Evolutionary conservation across 2,329 filamentous ascomycete species (phyloP).

Genomic region (Ophiostoma himal-ulmi): DNA sequence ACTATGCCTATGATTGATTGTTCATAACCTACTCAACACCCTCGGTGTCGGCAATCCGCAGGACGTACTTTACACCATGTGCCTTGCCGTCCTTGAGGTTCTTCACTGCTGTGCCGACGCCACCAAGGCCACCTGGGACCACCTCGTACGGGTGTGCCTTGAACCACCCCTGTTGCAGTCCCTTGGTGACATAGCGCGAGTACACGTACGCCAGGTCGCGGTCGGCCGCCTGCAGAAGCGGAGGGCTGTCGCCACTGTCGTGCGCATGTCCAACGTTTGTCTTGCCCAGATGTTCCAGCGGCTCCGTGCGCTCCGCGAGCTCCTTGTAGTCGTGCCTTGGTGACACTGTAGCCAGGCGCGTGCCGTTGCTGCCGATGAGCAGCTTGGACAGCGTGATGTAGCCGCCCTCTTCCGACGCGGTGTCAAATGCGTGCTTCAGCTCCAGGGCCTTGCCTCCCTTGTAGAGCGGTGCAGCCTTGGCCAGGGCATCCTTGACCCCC

Average conservation of each 20-base stretch:
- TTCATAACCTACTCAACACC: constrained; percentile 8
- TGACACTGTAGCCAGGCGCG: constrained; percentile 30
- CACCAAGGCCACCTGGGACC: constrained; percentile 48
- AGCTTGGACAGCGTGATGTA: constrained; percentile 36
- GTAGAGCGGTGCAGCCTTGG: neutral
- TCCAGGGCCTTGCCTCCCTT: neutral
- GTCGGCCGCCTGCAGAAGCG: constrained; percentile 13
- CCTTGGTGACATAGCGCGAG: constrained; percentile 37
- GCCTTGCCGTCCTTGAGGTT: constrained; percentile 56
- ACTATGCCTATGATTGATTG: neutral
- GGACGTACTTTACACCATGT: constrained; percentile 56
- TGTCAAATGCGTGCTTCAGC: constrained; percentile 45
- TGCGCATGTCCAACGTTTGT: constrained; percentile 28
- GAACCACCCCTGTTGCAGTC: constrained; percentile 46
- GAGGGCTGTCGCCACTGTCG: neutral
- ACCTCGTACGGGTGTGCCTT: constrained; percentile 47
- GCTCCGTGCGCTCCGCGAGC: constrained; percentile 27
- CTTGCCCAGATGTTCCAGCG: constrained; percentile 22
- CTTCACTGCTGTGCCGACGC: constrained; percentile 47
- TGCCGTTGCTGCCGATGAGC: constrained; percentile 31
- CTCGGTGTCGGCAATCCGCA: constrained; percentile 32
- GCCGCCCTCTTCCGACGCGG: constrained; percentile 43
- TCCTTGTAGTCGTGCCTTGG: constrained; percentile 26
- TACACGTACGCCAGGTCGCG: constrained; percentile 37
- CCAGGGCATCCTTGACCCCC: constrained; percentile 37